A percentile compares a stretch with the other conserved stretches of the same genome.
Conservation (phyloP, 176 grass and related monocot species). For the Cenchrus fungigraminus region DNA sequence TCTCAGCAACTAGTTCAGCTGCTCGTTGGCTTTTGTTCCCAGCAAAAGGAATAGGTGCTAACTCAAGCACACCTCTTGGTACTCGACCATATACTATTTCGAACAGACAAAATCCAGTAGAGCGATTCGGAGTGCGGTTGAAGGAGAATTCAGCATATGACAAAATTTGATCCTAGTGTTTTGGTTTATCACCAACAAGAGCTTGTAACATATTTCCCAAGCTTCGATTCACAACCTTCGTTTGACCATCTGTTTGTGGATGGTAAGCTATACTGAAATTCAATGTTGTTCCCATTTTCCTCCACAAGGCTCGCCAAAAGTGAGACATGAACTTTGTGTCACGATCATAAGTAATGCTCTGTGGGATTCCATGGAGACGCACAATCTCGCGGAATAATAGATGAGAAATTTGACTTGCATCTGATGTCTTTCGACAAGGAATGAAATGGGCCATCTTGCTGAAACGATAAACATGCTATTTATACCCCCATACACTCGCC, state of each 20-base stretch:
- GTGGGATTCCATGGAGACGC: slow-evolving; percentile 2
- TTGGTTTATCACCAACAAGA: slow-evolving; percentile 29
- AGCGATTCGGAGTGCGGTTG: slow-evolving; percentile 6
- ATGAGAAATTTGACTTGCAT: not conserved
- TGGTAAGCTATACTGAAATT: slow-evolving; percentile 7
- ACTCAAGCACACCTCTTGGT: not conserved
- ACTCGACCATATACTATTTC: slow-evolving; percentile 9
- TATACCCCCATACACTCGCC: no score
- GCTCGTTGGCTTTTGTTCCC: not conserved
- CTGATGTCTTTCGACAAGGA: not conserved
- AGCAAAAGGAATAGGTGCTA: not conserved
- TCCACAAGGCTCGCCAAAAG: slow-evolving; percentile 9
- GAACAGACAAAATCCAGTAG: slow-evolving; percentile 18
- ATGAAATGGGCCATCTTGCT: slow-evolving; percentile 32
- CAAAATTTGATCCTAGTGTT: slow-evolving; percentile 10
- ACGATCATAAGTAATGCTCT: not conserved
- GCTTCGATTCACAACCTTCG: not conserved
- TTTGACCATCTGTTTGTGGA: not conserved
- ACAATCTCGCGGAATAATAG: slow-evolving; percentile 9
- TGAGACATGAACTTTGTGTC: slow-evolving; percentile 24
- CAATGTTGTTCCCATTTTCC: not conserved
- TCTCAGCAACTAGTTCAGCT: not conserved
- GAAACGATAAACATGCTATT: not conserved
- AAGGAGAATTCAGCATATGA: not conserved
- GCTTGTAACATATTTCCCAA: not conserved